A percentile compares a stretch with the other conserved stretches of the same genome.
Evolutionary conservation across 495 filamentous ascomycete genomes (phyloP).

Genomic region (Choiromyces venosus): DNA sequence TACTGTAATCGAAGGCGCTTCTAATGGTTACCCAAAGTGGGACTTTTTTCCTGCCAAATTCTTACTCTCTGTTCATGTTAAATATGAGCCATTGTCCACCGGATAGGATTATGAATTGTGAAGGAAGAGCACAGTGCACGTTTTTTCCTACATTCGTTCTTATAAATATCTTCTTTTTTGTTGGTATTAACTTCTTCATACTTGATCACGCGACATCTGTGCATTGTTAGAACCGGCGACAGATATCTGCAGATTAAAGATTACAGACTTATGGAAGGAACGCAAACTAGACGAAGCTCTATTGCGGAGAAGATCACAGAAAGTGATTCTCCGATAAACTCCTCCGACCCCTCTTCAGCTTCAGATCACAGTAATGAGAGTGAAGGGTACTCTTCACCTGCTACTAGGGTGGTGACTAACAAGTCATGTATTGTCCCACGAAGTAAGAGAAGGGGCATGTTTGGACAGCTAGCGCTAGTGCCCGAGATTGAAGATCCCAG

Average conservation of each 20-base stretch:
- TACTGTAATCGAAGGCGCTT: background rate
- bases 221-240: background rate
- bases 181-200: background rate
- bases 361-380: background rate
- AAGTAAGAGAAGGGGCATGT: constrained; percentile 64
- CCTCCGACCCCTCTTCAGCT: background rate
- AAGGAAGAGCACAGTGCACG: background rate
- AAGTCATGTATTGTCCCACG: constrained; percentile 56
- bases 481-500: constrained; percentile 74
- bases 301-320: background rate
- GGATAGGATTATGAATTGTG: background rate
- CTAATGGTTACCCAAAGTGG: background rate
- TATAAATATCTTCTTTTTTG: background rate
- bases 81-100: background rate
- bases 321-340: background rate
- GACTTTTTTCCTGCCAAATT: background rate
- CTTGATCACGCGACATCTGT: background rate
- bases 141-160: background rate
- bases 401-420: constrained; percentile 20
- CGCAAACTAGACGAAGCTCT: background rate
- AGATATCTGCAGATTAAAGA: no score
- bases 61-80: background rate
- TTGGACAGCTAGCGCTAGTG: constrained; percentile 67
- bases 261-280: background rate
- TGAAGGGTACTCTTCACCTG: background rate